phyloP scores from a whole-genome alignment of 306 rosid genomes.

The Cucumis melo region DNA sequence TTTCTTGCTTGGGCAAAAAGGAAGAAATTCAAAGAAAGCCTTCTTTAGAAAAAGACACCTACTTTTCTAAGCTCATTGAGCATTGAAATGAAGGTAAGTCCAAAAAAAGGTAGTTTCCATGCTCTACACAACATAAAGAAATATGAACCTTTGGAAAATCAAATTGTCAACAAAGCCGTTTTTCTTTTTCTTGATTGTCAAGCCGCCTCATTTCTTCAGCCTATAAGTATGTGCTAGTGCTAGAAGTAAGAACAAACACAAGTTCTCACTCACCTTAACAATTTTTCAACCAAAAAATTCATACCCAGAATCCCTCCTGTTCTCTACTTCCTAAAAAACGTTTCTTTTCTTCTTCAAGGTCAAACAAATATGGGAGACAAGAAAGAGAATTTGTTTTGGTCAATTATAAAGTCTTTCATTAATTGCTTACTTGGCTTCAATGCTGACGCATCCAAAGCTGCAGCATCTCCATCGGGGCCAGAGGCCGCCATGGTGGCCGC shows the following conservation, averaged over 20 bases:
- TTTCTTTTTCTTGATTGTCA: conserved; percentile 1
- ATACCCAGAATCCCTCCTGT: not conserved
- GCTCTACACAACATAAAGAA: not conserved
- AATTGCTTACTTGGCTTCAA: not conserved
- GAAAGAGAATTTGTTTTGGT: not conserved
- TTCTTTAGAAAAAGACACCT: not conserved
- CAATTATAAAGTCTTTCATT: not conserved
- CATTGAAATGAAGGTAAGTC: not conserved
- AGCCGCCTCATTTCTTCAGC: not conserved
- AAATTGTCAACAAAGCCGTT: not conserved
- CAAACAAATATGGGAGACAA: not conserved
- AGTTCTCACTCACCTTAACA: not conserved
- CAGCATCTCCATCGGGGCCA: not conserved
- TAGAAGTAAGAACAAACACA: not conserved
- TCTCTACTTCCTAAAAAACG: not conserved
- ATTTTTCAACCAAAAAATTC: not conserved
- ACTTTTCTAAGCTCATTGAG: not conserved
- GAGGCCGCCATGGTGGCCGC: conserved; percentile 9
- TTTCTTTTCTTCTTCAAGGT: not conserved
- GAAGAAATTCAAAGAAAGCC: not conserved
- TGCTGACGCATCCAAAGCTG: not conserved
- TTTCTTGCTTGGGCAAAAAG: not conserved
- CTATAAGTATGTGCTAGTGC: not conserved
- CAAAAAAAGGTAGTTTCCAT: not conserved
- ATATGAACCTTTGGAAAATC: not conserved